phyloP scores from a whole-genome alignment of 164 flowering plant species.

The Macadamia integrifolia region DNA sequence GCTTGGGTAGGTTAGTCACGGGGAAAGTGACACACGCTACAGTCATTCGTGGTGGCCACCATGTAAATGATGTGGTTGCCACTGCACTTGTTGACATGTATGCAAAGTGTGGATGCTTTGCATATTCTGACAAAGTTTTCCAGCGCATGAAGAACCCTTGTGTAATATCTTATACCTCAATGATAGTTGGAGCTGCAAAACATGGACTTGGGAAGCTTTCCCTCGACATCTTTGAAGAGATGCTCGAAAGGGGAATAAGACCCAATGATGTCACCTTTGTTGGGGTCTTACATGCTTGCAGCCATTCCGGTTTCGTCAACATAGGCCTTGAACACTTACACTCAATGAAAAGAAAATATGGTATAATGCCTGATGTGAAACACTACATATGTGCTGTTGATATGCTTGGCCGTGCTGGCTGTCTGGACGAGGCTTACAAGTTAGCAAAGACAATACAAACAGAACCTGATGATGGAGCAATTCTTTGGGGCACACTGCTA shows the following conservation, averaged over 20 bases:
- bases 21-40: slow-evolving; percentile 50
- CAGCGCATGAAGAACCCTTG: slow-evolving; percentile 30
- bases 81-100: slow-evolving; percentile 67
- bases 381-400: slow-evolving; percentile 62
- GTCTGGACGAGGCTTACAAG: slow-evolving; percentile 52
- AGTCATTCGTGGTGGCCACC: slow-evolving; percentile 36
- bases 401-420: slow-evolving; percentile 62
- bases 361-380: slow-evolving; percentile 38
- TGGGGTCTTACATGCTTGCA: slow-evolving; percentile 67
- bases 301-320: slow-evolving; percentile 64
- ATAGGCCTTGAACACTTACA: slow-evolving; percentile 44
- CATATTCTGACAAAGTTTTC: slow-evolving; percentile 43
- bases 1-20: slow-evolving; percentile 48
- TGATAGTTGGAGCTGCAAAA: slow-evolving; percentile 55
- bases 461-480: slow-evolving; percentile 28
- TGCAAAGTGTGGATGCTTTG: slow-evolving; percentile 58
- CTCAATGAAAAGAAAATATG: slow-evolving; percentile 40
- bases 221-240: slow-evolving; percentile 51
- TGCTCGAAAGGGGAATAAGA: slow-evolving; percentile 39
- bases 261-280: slow-evolving; percentile 66
- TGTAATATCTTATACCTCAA: slow-evolving; percentile 49
- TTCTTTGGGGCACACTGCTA: slow-evolving; percentile 57
- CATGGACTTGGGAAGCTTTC: slow-evolving; percentile 47
- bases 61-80: slow-evolving; percentile 41
- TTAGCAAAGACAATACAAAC: slow-evolving; percentile 36